Percentiles rank a stretch among this genome's conserved stretches.
These are phyloP conservation scores for Jackrogersella minutella DNA, from an alignment of 495 filamentous ascomycete species.

Conservation along the genomic window DNA sequence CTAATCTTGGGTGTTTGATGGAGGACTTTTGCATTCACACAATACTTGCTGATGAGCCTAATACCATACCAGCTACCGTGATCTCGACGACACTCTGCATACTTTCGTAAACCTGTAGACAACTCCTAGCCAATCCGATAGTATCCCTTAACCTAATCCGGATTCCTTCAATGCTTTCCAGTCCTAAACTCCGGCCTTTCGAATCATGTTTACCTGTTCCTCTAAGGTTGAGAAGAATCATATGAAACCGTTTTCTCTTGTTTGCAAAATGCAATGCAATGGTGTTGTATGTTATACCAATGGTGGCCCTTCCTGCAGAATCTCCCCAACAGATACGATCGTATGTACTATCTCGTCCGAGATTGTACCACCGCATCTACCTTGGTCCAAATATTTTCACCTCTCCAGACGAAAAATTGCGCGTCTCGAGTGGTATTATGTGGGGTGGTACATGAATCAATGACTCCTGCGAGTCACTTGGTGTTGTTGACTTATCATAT, in stretches of 20 bases:
- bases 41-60: not conserved
- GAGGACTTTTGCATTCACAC: constrained; percentile 1
- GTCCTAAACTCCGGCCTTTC: constrained; percentile 19
- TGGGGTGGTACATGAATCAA: constrained; percentile 31
- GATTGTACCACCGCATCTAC: constrained; percentile 19
- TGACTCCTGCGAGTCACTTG: constrained; percentile 20
- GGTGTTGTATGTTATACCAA: not conserved
- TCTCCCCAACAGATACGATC: constrained; percentile 39
- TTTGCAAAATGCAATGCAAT: not conserved
- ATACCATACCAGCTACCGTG: not conserved
- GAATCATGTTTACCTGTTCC: constrained; percentile 6
- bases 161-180: constrained; percentile 18
- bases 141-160: not conserved
- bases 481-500: constrained; percentile 23
- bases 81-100: not conserved
- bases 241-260: not conserved
- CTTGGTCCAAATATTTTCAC: constrained; percentile 37
- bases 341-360: constrained; percentile 37
- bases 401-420: constrained; percentile 13
- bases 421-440: constrained; percentile 14
- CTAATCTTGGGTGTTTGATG: not conserved
- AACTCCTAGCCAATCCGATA: constrained; percentile 2
- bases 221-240: not conserved
- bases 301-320: constrained; percentile 37
- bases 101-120: constrained; percentile 8